Evolutionary conservation across 164 flowering plant species (phyloP), one percentile per base, ranked within the genome.

Genomic region (Kalanchoe fedtschenkoi): DNA sequence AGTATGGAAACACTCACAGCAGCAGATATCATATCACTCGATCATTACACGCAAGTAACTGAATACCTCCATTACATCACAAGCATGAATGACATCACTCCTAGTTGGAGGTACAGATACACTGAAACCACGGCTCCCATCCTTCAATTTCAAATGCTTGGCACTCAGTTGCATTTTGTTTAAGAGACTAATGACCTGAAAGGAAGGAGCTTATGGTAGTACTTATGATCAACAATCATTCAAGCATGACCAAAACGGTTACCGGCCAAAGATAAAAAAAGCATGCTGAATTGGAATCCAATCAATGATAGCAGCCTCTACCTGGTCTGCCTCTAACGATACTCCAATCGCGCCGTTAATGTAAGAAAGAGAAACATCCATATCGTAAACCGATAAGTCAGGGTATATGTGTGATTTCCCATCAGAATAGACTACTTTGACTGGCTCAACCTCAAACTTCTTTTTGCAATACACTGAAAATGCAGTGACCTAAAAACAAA

Each of bases 51-150:
- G 2, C 30, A 10, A 35, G 15, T 8, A 7, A 59, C 30, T 7
- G 42, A 16, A 28, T 81, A 93, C 99, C 99, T 95, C 97, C 81
- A 91, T 85, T 44, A 95, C 90, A 78, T 95, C 99, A 81, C 99
- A 91, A 19, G 97, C 81, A 72, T 91, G 96, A 70, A 95, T 96
- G 62, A 91, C 65, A 66, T 95, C 97, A 78, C 97, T 95, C 77
- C 99, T 83, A 46, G 89, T 95, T 35, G 99, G 96, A 58, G 99
- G 99, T 34, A 86, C 83, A 29, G 87, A 83, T 55, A 95, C 86
- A 62, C 41, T 62, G 32, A 95, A 70, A 43, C 35, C 72, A 69
- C 66, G 39, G 6, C 71, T 8, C 6, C 75, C 73, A 54, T 83
- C 84, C 51, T 60, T 71, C 34, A 84, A 74, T 42, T 41, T 34